Evolutionary conservation across 139 green algal genomes (phyloP), one percentile per base, ranked within the genome.

Genomic region (Ettlia oleoabundans): DNA sequence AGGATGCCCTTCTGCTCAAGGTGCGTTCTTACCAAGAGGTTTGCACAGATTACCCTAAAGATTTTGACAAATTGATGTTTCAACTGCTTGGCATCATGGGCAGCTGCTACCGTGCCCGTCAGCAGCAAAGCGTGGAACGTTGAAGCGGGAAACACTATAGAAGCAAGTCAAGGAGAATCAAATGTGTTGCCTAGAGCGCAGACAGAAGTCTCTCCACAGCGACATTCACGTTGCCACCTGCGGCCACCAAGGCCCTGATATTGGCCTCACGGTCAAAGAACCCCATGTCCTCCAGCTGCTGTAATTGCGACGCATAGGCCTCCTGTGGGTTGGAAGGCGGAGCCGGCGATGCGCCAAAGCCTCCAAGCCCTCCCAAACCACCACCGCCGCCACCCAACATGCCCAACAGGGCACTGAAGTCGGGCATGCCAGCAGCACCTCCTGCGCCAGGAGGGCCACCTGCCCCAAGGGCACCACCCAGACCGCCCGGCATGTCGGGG

Each of bases 201-300:
- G 74, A 83, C 30, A 98, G 89, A 62, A 98, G 80, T 22, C 92
- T 82, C 52, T 98, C 95, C 10, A 98, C 93, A 0, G 95, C 95
- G 4, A 91, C 95, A 51, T 97, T 92, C 2, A 98, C 94, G 73
- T 98, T 97, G 53, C 95, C 95, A 3, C 92, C 91, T 0, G 91
- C 95, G 0, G 90, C 90, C 67, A 94, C 83, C 55, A 97, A 71
- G 0, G 89, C 91, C 7, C 83, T 78, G n/a, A 95, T 84, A 66
- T 94, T 95, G 19, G 84, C 86, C 26, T 92, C 78, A 0, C 88
- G 82, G 76, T 98, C 92, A 47, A 73, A 88, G 79, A 99, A 99
- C 32, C 96, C 96, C 96, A 99, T 99, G 77, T 96, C 95, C 81
- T 94, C 86, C 81, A 99, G 88, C 86, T 98, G 93, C 84, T 93